Conservation (phyloP, 805 yeast genomes). For the Candida silvicultrix region DNA sequence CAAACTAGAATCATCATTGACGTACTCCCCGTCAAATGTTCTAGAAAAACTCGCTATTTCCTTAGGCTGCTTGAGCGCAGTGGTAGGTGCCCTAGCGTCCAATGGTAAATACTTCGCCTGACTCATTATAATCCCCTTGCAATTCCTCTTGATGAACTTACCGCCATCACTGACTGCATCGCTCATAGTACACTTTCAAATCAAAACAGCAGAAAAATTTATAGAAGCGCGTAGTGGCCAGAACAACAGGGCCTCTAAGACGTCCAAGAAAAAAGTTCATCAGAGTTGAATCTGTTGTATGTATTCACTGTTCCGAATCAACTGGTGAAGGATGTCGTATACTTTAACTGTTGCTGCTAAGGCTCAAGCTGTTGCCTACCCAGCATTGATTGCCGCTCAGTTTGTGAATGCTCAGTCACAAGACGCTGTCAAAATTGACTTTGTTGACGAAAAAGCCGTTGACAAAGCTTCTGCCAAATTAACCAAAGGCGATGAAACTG, state of each 20-base stretch:
- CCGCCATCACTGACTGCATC: too few relatives aligned
- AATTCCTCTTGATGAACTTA: too few relatives aligned
- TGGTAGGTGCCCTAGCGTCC: constrained; percentile 47
- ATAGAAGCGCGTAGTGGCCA: neutral
- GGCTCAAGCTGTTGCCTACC: constrained; percentile 78
- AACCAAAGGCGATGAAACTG: constrained; percentile 35
- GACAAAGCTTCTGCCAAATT: constrained; percentile 43
- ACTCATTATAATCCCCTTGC: too few relatives aligned
- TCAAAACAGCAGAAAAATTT: neutral
- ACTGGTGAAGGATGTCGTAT: constrained; percentile 31
- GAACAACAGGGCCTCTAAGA: neutral
- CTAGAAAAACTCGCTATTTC: constrained; percentile 69
- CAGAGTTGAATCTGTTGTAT: too few relatives aligned
- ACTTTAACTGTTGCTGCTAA: constrained; percentile 72
- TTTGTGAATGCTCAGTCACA: constrained; percentile 52
- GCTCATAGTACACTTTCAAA: too few relatives aligned
- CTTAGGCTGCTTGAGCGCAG: constrained; percentile 79
- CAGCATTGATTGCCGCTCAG: constrained; percentile 71
- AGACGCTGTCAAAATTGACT: constrained; percentile 50
- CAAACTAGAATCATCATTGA: constrained; percentile 46
- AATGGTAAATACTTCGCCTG: constrained; percentile 16
- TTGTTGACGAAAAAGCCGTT: constrained; percentile 67
- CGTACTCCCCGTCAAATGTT: constrained; percentile 46
- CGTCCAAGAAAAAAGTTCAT: neutral
- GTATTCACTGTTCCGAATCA: constrained; percentile 1